Base-by-base conservation (phyloP, 257 asterid species). In the Nicotiana knightiana region DNA sequence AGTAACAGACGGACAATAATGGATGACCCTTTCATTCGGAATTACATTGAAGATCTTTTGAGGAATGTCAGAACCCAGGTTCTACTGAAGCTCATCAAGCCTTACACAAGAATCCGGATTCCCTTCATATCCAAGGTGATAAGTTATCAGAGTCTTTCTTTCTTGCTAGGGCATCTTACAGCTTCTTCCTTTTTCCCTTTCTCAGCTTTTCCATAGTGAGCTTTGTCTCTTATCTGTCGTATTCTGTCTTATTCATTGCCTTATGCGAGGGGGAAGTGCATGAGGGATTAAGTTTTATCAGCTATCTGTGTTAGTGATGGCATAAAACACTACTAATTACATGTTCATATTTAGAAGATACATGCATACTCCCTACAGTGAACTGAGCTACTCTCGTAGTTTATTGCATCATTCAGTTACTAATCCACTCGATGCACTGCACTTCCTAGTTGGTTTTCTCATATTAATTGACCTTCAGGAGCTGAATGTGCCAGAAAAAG, bases 11-110 rank as follows among this genome's bases (percentile, higher is more conserved):
- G 96, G 89, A 96, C 97, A 9, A 96, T 96, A 87, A 96, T 94
- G 99, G 99, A 96, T 82, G 99, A 96, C 83, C 97, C 93, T 10
- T 96, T 96, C 84, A 96, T 96, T 81, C 88, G 99, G 70, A 93
- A 93, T 84, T 96, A 96, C 90, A 94, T 96, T 85, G 99, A 96
- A 89, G 99, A 96, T 90, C 97, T 96, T 83, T 87, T 96, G 77
- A 96, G 92, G 91, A 96, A 96, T 82, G 97, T 96, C 84, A 91
- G 99, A 84, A 96, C 99, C 18, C 99, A 94, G 79, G 99, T 96
- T 87, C 85, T 96, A 89, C 95, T 96, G 53, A 96, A 94, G 91
- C 98, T 96, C 85, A 96, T 96, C 63, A 96, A 93, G 88, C 99
- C 99, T 77, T 96, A 96, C 86, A 96, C 99, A 64, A 92, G 98